A percentile compares a stretch with the other conserved stretches of the same genome.
Conservation (phyloP, 1,139 yeast species). For the Yamadazyma triangularis region DNA sequence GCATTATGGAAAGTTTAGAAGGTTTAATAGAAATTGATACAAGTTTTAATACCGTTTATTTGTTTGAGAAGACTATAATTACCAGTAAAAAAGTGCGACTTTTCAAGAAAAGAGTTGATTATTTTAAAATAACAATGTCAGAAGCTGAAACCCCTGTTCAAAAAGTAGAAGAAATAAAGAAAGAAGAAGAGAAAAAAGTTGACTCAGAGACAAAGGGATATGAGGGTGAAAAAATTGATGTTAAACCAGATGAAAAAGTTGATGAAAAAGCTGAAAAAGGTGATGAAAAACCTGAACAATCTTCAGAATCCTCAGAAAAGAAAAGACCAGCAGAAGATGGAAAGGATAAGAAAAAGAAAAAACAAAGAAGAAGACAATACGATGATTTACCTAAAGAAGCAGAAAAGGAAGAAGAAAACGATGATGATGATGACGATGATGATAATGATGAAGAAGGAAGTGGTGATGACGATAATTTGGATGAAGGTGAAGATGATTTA, state of each 20-base stretch:
- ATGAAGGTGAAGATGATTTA: constrained; percentile 73
- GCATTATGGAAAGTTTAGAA: too few relatives aligned
- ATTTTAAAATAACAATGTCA: too few relatives aligned
- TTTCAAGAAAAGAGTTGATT: too few relatives aligned
- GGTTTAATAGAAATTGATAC: too few relatives aligned
- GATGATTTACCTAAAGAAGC: constrained; percentile 47
- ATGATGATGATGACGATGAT: constrained; percentile 56
- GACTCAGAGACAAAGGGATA: constrained; percentile 15
- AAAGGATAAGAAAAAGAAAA: constrained; percentile 33
- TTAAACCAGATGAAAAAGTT: constrained; percentile 2
- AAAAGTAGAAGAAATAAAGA: too few relatives aligned
- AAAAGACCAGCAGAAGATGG: constrained; percentile 14
- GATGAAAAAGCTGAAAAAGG: constrained; percentile 5
- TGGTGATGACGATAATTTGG: constrained; percentile 51
- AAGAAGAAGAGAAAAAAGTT: too few relatives aligned
- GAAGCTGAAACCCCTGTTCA: too few relatives aligned
- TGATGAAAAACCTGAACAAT: constrained; percentile 5
- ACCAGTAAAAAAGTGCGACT: too few relatives aligned
- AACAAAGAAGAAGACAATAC: constrained; percentile 41
- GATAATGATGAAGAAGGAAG: constrained; percentile 41
- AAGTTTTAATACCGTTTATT: too few relatives aligned
- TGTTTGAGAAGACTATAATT: too few relatives aligned
- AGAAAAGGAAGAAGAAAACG: constrained; percentile 40
- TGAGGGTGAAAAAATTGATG: background rate
- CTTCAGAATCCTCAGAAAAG: constrained; percentile 9